Evolutionary conservation across 208 protist species (phyloP), one percentile per base, ranked within the genome.

Genomic region (Wallacemonas sp.): DNA sequence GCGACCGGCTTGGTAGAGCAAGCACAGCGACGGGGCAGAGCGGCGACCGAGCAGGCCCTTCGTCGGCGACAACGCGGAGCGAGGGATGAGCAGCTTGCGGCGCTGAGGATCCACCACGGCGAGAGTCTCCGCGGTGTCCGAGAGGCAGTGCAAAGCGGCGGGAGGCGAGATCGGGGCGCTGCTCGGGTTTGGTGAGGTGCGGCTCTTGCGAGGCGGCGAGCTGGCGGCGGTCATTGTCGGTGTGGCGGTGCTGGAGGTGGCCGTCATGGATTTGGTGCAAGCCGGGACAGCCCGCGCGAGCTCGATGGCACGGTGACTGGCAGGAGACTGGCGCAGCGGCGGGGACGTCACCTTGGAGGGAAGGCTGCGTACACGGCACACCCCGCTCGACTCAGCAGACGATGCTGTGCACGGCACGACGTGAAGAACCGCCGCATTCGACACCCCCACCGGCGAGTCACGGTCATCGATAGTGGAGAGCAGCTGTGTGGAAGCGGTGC

Each of bases 101-200:
- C 82, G 77, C 41, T 77, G 75, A 3, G 82, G 82, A 60, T 88
- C 82, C 14, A 88, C 74, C 1, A 88, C 82, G 2, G 73, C 28
- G n/a, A 86, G 36, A 41, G 33, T 36, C 14, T 62, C 62, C 19
- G 68, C 69, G 19, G 24, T 47, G 30, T 62, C 51, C 5, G 42
- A 33, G 42, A 38, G 56, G 24, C 73, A 8, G 28, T 49, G 22
- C 24, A 68, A n/a, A n/a, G n/a, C n/a, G n/a, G n/a, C n/a, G n/a
- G n/a, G n/a, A n/a, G n/a, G n/a, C n/a, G n/a, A n/a, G n/a, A n/a
- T n/a, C n/a, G 30, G 14, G 1, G 31, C 21, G 34, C n/a, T 9
- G 38, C 17, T 0, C 17, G 22, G 44, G 44, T 22, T 4, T 27
- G 27, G 47, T 33, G 21, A 27, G 6, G 47, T 31, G 22, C 19